A percentile compares a stretch with the other conserved stretches of the same genome.
Conservation (phyloP, 768 basidiomycete species). For the Guyanaporus albipodus region DNA sequence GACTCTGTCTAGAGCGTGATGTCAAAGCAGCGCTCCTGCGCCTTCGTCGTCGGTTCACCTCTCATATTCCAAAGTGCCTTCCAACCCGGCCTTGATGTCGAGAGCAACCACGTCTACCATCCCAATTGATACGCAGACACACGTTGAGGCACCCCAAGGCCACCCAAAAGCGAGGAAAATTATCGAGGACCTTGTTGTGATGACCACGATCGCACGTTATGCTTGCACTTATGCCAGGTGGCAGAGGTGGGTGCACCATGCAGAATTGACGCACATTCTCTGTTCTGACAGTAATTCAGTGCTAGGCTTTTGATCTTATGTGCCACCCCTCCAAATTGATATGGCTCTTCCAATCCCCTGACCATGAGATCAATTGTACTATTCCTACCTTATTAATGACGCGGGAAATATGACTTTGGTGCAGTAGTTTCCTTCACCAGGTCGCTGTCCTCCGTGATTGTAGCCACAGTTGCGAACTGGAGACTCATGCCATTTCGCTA, state of each 20-base stretch:
- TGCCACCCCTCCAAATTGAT: constrained; percentile 91
- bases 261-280: background rate
- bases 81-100: constrained; percentile 75
- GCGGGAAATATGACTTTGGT: constrained; percentile 91
- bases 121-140: constrained; percentile 46
- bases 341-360: constrained; percentile 25
- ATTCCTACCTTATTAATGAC: constrained; percentile 18
- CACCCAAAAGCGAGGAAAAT: constrained; percentile 94
- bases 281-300: constrained; percentile 26
- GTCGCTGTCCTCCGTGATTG: constrained; percentile 86
- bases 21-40: constrained; percentile 65
- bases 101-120: constrained; percentile 72
- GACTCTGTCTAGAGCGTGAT: constrained; percentile 75
- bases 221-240: constrained; percentile 88
- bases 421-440: constrained; percentile 93
- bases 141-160: constrained; percentile 94
- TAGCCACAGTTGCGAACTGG: constrained; percentile 92
- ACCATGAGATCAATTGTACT: constrained; percentile 9
- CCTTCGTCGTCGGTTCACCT: constrained; percentile 85
- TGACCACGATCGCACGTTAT: constrained; percentile 95
- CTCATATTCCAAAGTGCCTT: constrained; percentile 87
- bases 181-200: constrained; percentile 89
- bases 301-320: constrained; percentile 91
- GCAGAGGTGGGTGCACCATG: constrained; percentile 57
- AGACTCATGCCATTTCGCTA: constrained; percentile 38